Evolutionary conservation across 441 rosid species (phyloP), one percentile per base, ranked within the genome.

Genomic region (Arabidopsis hybrid): DNA sequence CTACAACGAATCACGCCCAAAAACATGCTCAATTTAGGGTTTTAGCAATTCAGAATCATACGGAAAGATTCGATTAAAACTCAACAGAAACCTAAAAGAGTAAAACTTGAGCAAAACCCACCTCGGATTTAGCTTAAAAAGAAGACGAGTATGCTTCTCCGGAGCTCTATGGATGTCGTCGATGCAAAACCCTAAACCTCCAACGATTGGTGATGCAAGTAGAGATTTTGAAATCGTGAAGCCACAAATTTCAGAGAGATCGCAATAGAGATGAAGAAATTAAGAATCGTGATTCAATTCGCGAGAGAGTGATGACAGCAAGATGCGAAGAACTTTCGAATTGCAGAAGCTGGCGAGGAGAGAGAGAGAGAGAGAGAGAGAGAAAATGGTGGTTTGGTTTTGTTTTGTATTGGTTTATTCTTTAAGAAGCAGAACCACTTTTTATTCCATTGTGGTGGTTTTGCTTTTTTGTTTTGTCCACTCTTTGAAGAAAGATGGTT

Each of bases 11-110:
- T 73, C 85, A 49, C 79, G 82, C 60, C 82, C 67, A 61, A 71
- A 14, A 58, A 76, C 59, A 80, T 67, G 72, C 79, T 86, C 16
- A 84, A 85, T 69, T 86, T 87, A 38, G 89, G 75, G 65, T 62
- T 62, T 85, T 21, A 87, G 84, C 91, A 75, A 85, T 69, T 67
- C 38, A 45, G 16, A 46, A 45, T 55, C 16, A 55, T 46, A 73
- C 17, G 12, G 8, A 50, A 31, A 13, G 7, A 59, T 59, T 39
- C 39, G 59, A 66, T 50, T 16, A n/a, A 38, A 57, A 11, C 35
- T 7, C 67, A 38, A 65, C 5, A 58, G 38, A 67, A 67, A 64
- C 3, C 64, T 16, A 36, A 14, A 46, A 63, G 55, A 63, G 0
- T 5, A 7, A 4, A 16, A 43, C 12, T 13, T 43, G 2, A 62